phyloP scores from a whole-genome alignment of 352 stramenopile genomes.

The Phytopythium oedochilum region DNA sequence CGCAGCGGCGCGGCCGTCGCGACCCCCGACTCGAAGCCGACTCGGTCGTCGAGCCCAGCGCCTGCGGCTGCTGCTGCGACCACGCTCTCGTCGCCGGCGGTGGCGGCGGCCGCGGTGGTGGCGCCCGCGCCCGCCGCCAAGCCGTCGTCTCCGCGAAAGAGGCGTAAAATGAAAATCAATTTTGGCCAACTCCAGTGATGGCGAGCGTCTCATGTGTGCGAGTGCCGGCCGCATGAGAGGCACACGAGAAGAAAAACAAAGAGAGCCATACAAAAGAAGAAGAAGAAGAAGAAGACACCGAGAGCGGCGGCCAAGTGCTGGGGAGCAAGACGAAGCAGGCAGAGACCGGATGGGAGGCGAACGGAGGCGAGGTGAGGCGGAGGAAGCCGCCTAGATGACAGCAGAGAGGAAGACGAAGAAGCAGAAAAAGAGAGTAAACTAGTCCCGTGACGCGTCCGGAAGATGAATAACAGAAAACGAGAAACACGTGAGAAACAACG shows the following conservation, averaged over 20 bases:
- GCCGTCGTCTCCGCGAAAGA: slow-evolving; percentile 74
- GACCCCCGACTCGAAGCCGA: neutral
- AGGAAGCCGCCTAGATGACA: too few relatives aligned
- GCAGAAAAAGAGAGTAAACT: slow-evolving; percentile 14
- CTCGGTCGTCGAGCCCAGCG: neutral
- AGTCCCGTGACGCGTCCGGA: slow-evolving; percentile 3
- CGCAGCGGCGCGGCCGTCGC: slow-evolving; percentile 1
- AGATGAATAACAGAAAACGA: neutral
- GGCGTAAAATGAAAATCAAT: slow-evolving; percentile 92
- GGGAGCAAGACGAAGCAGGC: neutral
- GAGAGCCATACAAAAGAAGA: slow-evolving; percentile 14
- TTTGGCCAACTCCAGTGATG: slow-evolving; percentile 86
- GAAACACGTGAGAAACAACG: neutral
- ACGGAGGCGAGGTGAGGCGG: neutral
- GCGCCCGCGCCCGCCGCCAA: slow-evolving; percentile 27
- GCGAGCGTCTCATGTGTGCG: slow-evolving; percentile 18
- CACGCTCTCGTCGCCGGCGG: slow-evolving; percentile 18
- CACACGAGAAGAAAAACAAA: neutral
- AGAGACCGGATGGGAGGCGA: neutral
- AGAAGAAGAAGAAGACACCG: neutral
- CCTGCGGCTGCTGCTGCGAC: neutral
- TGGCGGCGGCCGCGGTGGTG: slow-evolving; percentile 28
- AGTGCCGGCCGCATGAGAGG: neutral
- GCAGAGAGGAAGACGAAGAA: neutral
- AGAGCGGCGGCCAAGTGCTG: neutral